These are phyloP conservation scores for Trametes versicolor DNA, from an alignment of 1,284 basidiomycete species.

Conservation along the genomic window DNA sequence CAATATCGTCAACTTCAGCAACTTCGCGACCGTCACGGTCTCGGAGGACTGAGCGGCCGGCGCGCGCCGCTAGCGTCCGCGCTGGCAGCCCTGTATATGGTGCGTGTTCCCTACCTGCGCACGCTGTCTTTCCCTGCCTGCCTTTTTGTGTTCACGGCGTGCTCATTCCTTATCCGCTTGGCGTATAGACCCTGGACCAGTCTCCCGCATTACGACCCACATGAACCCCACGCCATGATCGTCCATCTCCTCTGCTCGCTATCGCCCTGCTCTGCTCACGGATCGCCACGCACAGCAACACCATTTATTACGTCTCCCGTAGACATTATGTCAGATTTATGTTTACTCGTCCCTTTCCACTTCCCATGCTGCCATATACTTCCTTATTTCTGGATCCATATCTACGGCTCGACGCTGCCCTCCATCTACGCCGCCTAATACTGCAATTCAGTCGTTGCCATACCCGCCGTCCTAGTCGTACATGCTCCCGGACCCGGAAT, in stretches of 20 bases:
- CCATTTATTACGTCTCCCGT: neutral
- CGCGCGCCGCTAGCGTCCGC: neutral
- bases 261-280: conserved; percentile 20
- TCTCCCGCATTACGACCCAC: conserved; percentile 11
- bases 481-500: neutral
- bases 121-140: neutral
- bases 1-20: conserved; percentile 19
- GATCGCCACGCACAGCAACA: neutral
- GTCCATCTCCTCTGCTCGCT: conserved; percentile 10
- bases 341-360: neutral
- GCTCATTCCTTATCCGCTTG: neutral
- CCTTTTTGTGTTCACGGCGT: neutral
- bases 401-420: neutral
- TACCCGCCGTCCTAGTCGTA: neutral
- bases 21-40: conserved; percentile 24
- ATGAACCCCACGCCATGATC: conserved; percentile 12
- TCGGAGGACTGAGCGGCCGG: conserved; percentile 12
- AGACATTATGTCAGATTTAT: neutral
- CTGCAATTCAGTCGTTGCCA: neutral
- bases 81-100: neutral
- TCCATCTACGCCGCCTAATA: neutral
- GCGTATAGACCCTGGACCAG: neutral
- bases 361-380: neutral
- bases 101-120: no score
- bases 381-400: neutral